Evolutionary conservation across 495 filamentous ascomycete species (phyloP).

Genomic region (Acidomyces sp.): DNA sequence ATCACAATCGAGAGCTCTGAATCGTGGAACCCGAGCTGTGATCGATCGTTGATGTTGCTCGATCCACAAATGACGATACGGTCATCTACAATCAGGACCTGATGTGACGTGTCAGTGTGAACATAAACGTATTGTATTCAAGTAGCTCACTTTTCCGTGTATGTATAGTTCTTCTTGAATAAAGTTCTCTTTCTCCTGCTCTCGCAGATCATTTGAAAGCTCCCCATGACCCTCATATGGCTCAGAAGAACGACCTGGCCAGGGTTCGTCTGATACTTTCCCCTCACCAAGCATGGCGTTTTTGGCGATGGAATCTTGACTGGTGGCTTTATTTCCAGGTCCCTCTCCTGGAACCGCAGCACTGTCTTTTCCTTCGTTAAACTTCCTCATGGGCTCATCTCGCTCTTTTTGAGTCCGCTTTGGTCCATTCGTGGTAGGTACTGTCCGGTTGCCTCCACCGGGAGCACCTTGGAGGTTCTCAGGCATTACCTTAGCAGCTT

Average conservation of each 20-base stretch:
- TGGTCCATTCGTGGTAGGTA: slow-evolving; percentile 16
- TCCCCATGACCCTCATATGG: background rate
- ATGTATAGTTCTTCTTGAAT: slow-evolving; percentile 93
- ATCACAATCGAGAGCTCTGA: slow-evolving; percentile 87
- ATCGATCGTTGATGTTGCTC: slow-evolving; percentile 88
- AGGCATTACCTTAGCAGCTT: slow-evolving; percentile 76
- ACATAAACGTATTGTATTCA: slow-evolving; percentile 11
- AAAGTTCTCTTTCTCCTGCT: slow-evolving; percentile 71
- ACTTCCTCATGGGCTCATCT: slow-evolving; percentile 41
- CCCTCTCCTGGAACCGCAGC: slow-evolving; percentile 27
- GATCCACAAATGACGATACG: slow-evolving; percentile 69
- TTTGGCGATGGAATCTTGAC: slow-evolving; percentile 60
- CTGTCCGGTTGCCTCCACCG: slow-evolving; percentile 7
- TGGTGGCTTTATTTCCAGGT: slow-evolving; percentile 30
- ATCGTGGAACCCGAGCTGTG: slow-evolving; percentile 79
- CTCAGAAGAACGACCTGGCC: slow-evolving; percentile 6
- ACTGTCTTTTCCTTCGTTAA: slow-evolving; percentile 44
- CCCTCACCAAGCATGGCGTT: slow-evolving; percentile 63
- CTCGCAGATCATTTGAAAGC: slow-evolving; percentile 48
- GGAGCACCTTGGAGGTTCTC: slow-evolving; percentile 48
- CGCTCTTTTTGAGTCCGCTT: slow-evolving; percentile 6
- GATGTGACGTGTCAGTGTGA: slow-evolving; percentile 4
- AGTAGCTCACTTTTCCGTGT: slow-evolving; percentile 54
- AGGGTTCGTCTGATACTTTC: slow-evolving; percentile 53
- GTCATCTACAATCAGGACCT: slow-evolving; percentile 69